These are phyloP conservation scores for Calonectria hongkongensis DNA, from an alignment of 2,329 filamentous ascomycete genomes.

Conservation along the genomic window DNA sequence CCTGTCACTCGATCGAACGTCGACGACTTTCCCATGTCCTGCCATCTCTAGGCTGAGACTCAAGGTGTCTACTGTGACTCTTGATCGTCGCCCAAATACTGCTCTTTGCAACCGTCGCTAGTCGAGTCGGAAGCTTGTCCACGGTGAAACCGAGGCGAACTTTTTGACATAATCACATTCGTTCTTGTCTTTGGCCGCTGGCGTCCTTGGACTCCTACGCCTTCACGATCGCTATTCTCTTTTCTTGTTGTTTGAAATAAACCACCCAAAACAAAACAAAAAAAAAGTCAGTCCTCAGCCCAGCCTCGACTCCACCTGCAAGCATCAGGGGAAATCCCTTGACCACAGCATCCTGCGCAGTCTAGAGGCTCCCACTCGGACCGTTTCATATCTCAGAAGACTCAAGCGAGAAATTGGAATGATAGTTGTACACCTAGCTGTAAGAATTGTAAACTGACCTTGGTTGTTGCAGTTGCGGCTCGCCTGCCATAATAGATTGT, in stretches of 20 bases:
- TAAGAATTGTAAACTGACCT: constrained; percentile 22
- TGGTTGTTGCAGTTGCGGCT: constrained; percentile 33
- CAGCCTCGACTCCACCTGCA: constrained; percentile 31
- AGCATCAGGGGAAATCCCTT: constrained; percentile 32
- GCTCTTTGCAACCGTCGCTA: constrained; percentile 47
- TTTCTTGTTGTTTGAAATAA: constrained; percentile 46
- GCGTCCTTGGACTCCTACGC: constrained; percentile 70
- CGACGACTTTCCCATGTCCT: constrained; percentile 58
- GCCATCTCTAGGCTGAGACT: constrained; percentile 55
- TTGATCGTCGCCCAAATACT: constrained; percentile 53
- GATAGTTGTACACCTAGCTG: background rate
- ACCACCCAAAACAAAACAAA: constrained; percentile 41
- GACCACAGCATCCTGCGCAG: background rate
- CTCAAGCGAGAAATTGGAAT: background rate
- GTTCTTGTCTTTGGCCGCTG: constrained; percentile 71
- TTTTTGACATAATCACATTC: constrained; percentile 61
- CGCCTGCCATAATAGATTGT: constrained; percentile 43
- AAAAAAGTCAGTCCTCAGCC: constrained; percentile 52
- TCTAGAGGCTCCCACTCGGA: background rate
- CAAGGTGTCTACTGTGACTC: constrained; percentile 59
- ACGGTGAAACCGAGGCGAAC: constrained; percentile 69
- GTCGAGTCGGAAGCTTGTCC: constrained; percentile 57
- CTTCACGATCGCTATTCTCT: constrained; percentile 61
- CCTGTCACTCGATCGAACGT: constrained; percentile 49
- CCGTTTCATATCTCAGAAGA: background rate